Evolutionary conservation across 345 rosid species (phyloP), one percentile per base, ranked within the genome.

Genomic region (Microthlaspi erraticum): DNA sequence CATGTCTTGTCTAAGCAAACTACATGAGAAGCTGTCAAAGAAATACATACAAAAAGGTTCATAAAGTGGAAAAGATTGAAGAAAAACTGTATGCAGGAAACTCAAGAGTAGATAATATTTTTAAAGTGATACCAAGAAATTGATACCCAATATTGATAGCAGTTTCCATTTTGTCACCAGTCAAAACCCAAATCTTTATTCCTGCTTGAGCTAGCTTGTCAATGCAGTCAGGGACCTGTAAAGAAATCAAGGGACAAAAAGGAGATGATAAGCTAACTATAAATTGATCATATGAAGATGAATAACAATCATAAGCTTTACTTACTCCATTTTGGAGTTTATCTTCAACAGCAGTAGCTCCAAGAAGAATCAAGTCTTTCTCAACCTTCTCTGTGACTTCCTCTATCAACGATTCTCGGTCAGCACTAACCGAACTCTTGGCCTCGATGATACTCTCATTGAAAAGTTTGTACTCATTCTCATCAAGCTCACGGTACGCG

Each of bases 131-230:
- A 68, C 46, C 59, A 37, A 44, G 62, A 45, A 68, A 23, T 38
- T 36, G 78, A 74, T 86, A 93, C 93, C 98, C 98, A 74, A 93
- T 93, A 79, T 90, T 90, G 85, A 93, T 93, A 69, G 97, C 98
- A 37, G 98, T 93, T 83, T 93, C 98, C 96, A 90, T 88, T 81
- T 93, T 93, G 79, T 93, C 98, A 70, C 98, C 98, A 2, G 98
- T 93, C 85, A 93, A 81, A 63, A 93, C 96, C 98, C 98, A 93
- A 71, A 93, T 83, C 83, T 90, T 93, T 52, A 90, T 90, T 77
- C 98, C 98, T 51, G 98, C 98, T 83, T 90, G 96, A 37, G 97
- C 97, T 79, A 93, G 98, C 76, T 85, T 90, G 85, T 93, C 98
- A 62, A 93, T 93, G 82, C 97, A 90, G 72, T 87, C 92, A 65